phyloP scores from a whole-genome alignment of 169 alveolate genomes.

The Babesia bovis region DNA sequence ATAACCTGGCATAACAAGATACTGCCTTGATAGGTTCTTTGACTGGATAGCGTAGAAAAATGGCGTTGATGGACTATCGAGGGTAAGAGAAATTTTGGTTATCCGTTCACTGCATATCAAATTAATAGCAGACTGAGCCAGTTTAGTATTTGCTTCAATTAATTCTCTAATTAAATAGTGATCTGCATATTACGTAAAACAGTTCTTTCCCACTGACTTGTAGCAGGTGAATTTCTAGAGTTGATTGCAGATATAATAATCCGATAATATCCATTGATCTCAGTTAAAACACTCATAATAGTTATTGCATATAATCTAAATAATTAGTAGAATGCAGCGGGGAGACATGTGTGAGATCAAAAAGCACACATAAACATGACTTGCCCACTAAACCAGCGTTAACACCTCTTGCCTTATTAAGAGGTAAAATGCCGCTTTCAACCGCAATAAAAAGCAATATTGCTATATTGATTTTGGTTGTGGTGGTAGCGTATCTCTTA shows the following conservation, averaged over 20 bases:
- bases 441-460: conserved; percentile 14
- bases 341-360: no score
- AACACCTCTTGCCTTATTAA: neutral
- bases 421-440: conserved; percentile 28
- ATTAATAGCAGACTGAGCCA: conserved; percentile 23
- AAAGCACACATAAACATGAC: neutral
- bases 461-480: neutral
- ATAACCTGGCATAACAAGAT: conserved; percentile 45
- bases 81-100: conserved; percentile 6
- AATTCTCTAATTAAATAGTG: conserved; percentile 27
- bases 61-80: conserved; percentile 21
- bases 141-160: conserved; percentile 18
- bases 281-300: neutral
- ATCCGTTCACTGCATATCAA: conserved; percentile 15
- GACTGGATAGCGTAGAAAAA: conserved; percentile 33
- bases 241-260: conserved; percentile 33
- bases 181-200: conserved; percentile 11
- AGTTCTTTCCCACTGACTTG: conserved; percentile 8
- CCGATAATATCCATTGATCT: conserved; percentile 46
- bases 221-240: conserved; percentile 25
- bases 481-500: conserved; percentile 1
- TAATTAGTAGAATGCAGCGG: no score
- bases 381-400: neutral
- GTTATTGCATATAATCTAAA: no score
- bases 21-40: conserved; percentile 4